These are phyloP conservation scores for Parastagonospora nodorum DNA, from an alignment of 2,329 filamentous ascomycete genomes.

Conservation along the genomic window DNA sequence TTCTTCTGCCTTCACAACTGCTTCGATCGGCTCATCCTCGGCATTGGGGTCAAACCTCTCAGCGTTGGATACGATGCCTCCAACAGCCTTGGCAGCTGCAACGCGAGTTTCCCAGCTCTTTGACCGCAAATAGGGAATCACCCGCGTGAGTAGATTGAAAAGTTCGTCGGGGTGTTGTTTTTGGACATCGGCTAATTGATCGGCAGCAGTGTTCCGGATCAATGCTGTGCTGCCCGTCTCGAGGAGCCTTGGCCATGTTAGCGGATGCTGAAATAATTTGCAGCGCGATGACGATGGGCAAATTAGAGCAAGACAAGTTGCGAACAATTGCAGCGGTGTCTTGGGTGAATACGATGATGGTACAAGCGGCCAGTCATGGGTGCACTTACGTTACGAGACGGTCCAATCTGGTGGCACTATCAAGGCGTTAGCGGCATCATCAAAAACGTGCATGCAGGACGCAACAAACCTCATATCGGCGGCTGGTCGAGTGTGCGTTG, in stretches of 20 bases:
- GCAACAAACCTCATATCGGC: conserved; percentile 39
- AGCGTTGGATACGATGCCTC: conserved; percentile 90
- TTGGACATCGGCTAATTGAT: conserved; percentile 96
- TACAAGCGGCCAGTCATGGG: conserved; percentile 10
- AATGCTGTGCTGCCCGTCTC: conserved; percentile 96
- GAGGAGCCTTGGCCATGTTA: conserved; percentile 69
- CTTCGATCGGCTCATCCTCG: conserved; percentile 69
- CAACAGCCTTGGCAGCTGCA: conserved; percentile 90
- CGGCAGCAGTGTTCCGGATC: conserved; percentile 95
- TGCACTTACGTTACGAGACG: conserved; percentile 46
- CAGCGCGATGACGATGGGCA: not conserved
- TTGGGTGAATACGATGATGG: not conserved
- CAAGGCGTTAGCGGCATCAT: conserved; percentile 37
- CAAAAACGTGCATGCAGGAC: conserved; percentile 27
- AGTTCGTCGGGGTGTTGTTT: conserved; percentile 97
- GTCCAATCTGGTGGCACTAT: conserved; percentile 47
- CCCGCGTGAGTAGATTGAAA: conserved; percentile 90
- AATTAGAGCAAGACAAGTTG: not conserved
- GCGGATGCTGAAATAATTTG: conserved; percentile 1
- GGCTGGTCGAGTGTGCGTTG: conserved; percentile 8
- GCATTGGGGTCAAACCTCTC: conserved; percentile 86
- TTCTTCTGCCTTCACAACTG: conserved; percentile 48
- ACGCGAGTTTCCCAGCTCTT: conserved; percentile 97
- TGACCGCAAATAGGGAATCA: conserved; percentile 92
- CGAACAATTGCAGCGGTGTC: not conserved